These are phyloP conservation scores for Bipolaris bicolor DNA, from an alignment of 2,329 filamentous ascomycete species.

Conservation along the genomic window DNA sequence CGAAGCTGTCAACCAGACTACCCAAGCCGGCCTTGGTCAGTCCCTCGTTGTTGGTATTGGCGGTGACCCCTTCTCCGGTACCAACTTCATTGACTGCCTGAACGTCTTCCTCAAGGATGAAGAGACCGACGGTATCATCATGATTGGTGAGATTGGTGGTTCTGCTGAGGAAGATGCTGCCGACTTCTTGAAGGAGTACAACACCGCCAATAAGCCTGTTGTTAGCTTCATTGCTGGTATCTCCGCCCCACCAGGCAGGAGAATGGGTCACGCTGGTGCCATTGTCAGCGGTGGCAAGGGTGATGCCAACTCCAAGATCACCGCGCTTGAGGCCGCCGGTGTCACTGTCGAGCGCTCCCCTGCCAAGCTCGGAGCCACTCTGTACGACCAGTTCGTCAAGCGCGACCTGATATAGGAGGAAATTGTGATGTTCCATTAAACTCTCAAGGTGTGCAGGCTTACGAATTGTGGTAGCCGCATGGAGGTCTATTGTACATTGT, in stretches of 20 bases:
- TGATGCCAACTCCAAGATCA: constrained; percentile 97
- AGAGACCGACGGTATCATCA: constrained; percentile 98
- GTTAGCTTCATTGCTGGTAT: constrained; percentile 99
- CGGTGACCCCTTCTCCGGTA: constrained; percentile 97
- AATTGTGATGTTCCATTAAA: constrained; percentile 17
- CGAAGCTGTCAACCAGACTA: constrained; percentile 99
- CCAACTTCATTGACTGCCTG: constrained; percentile 99
- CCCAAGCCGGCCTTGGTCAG: constrained; percentile 93
- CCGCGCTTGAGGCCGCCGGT: constrained; percentile 88
- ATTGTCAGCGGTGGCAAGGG: constrained; percentile 98
- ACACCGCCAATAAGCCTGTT: constrained; percentile 92
- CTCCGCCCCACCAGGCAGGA: constrained; percentile 90
- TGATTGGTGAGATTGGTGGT: constrained; percentile 99
- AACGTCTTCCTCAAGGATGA: constrained; percentile 94
- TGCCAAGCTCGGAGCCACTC: constrained; percentile 86
- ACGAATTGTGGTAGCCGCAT: constrained; percentile 28
- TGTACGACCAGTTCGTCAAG: constrained; percentile 95
- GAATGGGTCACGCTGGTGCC: constrained; percentile 98
- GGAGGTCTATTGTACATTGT: constrained; percentile 43
- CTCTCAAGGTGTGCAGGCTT: constrained; percentile 28
- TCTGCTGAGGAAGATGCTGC: constrained; percentile 97
- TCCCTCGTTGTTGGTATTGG: constrained; percentile 98
- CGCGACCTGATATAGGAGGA: constrained; percentile 82
- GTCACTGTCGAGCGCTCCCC: constrained; percentile 88
- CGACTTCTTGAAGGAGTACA: constrained; percentile 91